Base-by-base conservation (phyloP, 495 filamentous ascomycete species). In the Schizothecium vesticola region DNA sequence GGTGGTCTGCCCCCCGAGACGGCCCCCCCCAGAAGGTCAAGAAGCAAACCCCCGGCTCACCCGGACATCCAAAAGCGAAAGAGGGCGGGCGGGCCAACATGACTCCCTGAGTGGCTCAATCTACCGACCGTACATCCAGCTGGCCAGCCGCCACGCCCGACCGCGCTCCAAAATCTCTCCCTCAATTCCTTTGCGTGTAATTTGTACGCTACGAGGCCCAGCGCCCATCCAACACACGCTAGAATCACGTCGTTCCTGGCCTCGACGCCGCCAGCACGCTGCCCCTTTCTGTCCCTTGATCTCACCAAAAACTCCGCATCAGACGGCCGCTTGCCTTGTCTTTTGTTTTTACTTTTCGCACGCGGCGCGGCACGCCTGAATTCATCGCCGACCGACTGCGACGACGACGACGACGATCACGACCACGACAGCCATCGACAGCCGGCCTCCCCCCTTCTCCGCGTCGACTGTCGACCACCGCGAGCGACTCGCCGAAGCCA, bases 151-250 rank as follows among this genome's bases (percentile, higher is more conserved):
- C 36, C 36, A 51, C 36, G 36, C 43, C 43, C 43, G 43, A 51
- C 43, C 43, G 43, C 65, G 65, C 56, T 59, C 56, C 65, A 66
- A 61, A 66, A 51, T 66, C 65, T 59, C 58, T 66, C 65, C 65
- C 65, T 66, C 65, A 66, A 66, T 66, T 66, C 65, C 65, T 66
- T 24, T 58, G 57, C 65, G 65, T 59, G 65, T 64, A 64, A 22
- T 57, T 60, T n/a, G 29, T 28, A 26, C 28, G 65, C 65, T 33
- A 59, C 26, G 65, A 60, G 60, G 56, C 56, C 51, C 63, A 65
- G 25, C 56, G 60, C 56, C 56, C 22, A n/a, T 19, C 43, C 63
- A 65, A 60, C 65, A 8, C 43, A 19, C 60, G 26, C 43, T 51
- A 51, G 43, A 51, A 51, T 59, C 58, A 24, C 58, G 26, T 59